phyloP scores from a whole-genome alignment of 2,329 filamentous ascomycete genomes.

The Endoconidiophora polonica region DNA sequence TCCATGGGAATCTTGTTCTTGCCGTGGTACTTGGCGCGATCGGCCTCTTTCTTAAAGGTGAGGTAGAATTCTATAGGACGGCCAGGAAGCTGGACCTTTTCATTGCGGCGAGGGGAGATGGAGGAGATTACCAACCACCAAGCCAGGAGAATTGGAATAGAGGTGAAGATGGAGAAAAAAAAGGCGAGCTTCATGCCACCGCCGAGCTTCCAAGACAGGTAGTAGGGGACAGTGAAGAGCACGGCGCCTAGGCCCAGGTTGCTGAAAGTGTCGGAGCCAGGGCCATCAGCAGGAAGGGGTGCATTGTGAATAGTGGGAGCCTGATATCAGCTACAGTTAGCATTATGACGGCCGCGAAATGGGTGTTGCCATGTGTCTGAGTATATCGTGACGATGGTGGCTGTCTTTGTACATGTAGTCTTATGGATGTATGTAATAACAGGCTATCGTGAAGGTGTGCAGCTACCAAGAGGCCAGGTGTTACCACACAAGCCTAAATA shows the following conservation, averaged over 20 bases:
- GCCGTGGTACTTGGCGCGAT: constrained; percentile 53
- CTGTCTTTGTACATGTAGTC: too few relatives aligned
- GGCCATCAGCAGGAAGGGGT: constrained; percentile 75
- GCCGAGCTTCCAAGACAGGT: constrained; percentile 64
- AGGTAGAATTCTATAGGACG: constrained; percentile 84
- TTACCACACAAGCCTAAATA: too few relatives aligned
- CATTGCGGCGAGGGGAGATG: constrained; percentile 76
- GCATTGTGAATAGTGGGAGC: constrained; percentile 85
- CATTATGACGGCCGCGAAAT: background rate
- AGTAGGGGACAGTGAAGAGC: constrained; percentile 56
- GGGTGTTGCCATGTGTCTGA: too few relatives aligned
- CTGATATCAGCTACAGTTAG: constrained; percentile 29
- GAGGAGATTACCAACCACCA: constrained; percentile 66
- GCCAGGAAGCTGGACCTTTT: constrained; percentile 76
- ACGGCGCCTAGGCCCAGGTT: constrained; percentile 59
- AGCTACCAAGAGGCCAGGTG: too few relatives aligned
- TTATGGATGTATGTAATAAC: too few relatives aligned
- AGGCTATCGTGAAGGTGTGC: too few relatives aligned
- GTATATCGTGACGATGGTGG: too few relatives aligned
- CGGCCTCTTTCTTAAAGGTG: constrained; percentile 53
- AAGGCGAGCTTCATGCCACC: constrained; percentile 77
- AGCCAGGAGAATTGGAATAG: constrained; percentile 60
- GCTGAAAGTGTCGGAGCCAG: constrained; percentile 75
- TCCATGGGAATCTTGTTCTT: constrained; percentile 73
- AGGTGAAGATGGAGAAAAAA: constrained; percentile 72